Base-by-base conservation (phyloP, 2,329 filamentous ascomycete species). In the Fusarium keratoplasticum region DNA sequence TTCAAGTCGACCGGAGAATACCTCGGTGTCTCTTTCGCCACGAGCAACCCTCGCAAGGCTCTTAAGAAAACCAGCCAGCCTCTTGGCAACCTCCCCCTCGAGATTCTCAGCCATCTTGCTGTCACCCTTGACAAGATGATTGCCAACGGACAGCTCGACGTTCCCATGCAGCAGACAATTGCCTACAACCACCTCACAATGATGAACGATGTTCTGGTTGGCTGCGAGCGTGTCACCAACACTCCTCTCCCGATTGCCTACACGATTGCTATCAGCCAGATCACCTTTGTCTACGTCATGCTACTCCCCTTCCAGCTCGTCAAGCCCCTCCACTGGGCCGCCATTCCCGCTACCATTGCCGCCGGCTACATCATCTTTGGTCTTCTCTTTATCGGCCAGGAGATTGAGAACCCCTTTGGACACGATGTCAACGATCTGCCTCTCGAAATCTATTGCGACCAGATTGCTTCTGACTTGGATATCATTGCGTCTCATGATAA, bases 341-440 rank as follows among this genome's bases (percentile, higher is more conserved):
- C 94, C 14, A 95, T 96, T 73, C 94, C 94, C 0, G 94, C 91
- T 36, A 92, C 91, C 52, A 85, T 95, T 18, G 87, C 86, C 5
- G 92, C 92, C 4, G 91, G 93, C 4, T 96, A 96, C 82, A 96
- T 96, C 75, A 96, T 96, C 80, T 89, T 96, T 69, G 93, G 93
- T 27, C 90, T 96, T 54, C 84, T 88, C 35, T 85, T 88, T 72
- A 96, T 96, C 77, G 94, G 94, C 42, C 90, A 90, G 72, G 94
- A 96, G 82, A 93, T 96, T 73, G 94, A 96, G 82, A 95, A 96
- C 78, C 94, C 94, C 7, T 96, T 96, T 81, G 94, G 94, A 66
- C 87, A 91, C 73, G 94, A 96, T 72, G 94, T 95, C 76, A 96
- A 96, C 79, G 94, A 96, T 82, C 84, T 95, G 47, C 92, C 93